phyloP scores from a whole-genome alignment of 208 protist species.

The Leishmania braziliensis region DNA sequence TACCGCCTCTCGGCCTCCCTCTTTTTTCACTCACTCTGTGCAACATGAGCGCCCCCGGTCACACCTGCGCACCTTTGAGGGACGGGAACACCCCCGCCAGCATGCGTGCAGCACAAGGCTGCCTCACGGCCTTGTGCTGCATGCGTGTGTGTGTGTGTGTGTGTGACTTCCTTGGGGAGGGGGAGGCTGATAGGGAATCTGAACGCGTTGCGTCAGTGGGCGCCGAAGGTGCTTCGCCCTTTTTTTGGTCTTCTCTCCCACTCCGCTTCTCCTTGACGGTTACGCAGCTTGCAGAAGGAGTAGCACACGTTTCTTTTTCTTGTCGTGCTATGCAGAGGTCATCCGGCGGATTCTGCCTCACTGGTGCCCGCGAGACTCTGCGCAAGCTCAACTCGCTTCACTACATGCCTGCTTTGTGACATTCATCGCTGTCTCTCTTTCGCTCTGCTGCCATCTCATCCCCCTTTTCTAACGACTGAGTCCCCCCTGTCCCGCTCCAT shows the following conservation, averaged over 20 bases:
- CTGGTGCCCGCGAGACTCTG: conserved; percentile 1
- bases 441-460: background rate
- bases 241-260: background rate
- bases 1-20: background rate
- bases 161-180: background rate
- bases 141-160: background rate
- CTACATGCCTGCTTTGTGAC: background rate
- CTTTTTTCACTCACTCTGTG: background rate
- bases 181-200: background rate
- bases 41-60: background rate
- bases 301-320: background rate
- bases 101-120: too few relatives aligned
- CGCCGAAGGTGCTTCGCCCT: background rate
- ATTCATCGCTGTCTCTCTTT: background rate
- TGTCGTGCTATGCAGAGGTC: background rate
- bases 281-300: background rate
- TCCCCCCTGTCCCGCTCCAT: background rate
- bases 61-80: background rate
- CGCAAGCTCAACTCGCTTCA: background rate
- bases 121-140: background rate
- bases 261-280: background rate
- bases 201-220: background rate
- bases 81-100: background rate
- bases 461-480: background rate
- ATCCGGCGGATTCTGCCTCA: background rate